A percentile compares a stretch with the other conserved stretches of the same genome.
Conservation (phyloP, 208 protist genomes). For the Trypanosoma platydactyli region DNA sequence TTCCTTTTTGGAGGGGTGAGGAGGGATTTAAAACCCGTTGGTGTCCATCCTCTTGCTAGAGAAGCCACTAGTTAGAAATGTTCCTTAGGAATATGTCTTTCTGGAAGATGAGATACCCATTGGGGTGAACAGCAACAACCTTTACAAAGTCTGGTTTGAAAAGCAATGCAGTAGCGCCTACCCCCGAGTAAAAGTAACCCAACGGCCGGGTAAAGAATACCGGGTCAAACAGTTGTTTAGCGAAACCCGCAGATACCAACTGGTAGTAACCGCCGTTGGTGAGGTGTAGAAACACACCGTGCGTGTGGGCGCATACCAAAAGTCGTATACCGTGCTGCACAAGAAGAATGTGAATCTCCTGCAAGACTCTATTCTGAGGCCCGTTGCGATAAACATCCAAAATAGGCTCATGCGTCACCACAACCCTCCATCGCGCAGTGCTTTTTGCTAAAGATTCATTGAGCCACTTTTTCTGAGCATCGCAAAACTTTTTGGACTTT, state of each 20-base stretch:
- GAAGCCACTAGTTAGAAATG: neutral
- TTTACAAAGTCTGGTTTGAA: neutral
- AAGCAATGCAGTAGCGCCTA: conserved; percentile 9
- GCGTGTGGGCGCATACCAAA: conserved; percentile 10
- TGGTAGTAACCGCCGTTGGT: conserved; percentile 16
- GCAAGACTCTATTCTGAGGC: neutral
- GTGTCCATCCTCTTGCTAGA: too few relatives aligned
- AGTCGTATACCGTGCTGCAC: neutral
- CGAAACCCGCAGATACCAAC: conserved; percentile 14
- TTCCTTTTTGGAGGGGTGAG: too few relatives aligned
- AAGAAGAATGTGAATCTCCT: conserved; percentile 11
- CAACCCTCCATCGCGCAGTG: conserved; percentile 15
- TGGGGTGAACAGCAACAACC: neutral
- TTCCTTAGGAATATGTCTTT: neutral
- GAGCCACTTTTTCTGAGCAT: neutral
- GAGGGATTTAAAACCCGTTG: too few relatives aligned
- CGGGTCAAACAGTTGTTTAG: neutral
- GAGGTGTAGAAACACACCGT: conserved; percentile 13
- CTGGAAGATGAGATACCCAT: conserved; percentile 11
- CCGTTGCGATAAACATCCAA: neutral
- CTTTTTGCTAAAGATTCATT: neutral
- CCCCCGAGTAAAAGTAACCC: conserved; percentile 5
- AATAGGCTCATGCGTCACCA: conserved; percentile 19
- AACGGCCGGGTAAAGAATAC: neutral
- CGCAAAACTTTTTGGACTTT: neutral